Evolutionary conservation across 352 stramenopile species (phyloP).

Genomic region (Peronosclerospora sorghi): DNA sequence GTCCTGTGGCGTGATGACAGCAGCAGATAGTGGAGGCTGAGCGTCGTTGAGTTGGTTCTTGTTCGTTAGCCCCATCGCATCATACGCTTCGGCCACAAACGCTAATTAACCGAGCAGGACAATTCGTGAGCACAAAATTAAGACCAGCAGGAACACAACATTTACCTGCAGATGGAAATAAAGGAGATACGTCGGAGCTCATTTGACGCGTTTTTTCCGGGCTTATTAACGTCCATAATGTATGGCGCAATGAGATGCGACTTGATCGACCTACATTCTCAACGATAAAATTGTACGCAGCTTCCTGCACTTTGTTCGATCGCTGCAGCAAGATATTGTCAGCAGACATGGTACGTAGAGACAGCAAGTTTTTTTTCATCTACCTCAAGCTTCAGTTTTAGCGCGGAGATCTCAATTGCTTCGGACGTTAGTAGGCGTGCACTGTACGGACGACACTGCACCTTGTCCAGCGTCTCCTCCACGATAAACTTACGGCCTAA

Average conservation of each 20-base stretch:
- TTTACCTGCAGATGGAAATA: conserved; percentile 43
- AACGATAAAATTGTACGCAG: conserved; percentile 43
- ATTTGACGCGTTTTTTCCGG: conserved; percentile 17
- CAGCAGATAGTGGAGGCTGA: conserved; percentile 18
- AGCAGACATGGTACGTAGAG: not conserved
- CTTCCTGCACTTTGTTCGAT: conserved; percentile 52
- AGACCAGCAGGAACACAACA: not conserved
- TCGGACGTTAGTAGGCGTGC: conserved; percentile 62
- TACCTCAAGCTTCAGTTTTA: conserved; percentile 53
- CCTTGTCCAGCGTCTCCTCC: conserved; percentile 68
- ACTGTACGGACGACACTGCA: conserved; percentile 71
- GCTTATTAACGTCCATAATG: conserved; percentile 34
- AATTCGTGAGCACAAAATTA: not conserved
- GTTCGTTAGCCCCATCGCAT: conserved; percentile 49
- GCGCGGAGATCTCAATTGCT: conserved; percentile 64
- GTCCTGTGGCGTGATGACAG: conserved; percentile 37
- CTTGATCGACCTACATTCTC: conserved; percentile 39
- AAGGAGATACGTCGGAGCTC: conserved; percentile 3
- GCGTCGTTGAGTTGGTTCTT: conserved; percentile 22
- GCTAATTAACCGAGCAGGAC: conserved; percentile 16
- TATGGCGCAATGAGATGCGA: conserved; percentile 53
- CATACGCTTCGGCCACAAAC: conserved; percentile 58
- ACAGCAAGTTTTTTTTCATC: not conserved
- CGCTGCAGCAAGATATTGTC: conserved; percentile 18
- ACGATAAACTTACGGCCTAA: conserved; percentile 76